Evolutionary conservation across 306 rosid species (phyloP).

Genomic region (Castanospermum australe): DNA sequence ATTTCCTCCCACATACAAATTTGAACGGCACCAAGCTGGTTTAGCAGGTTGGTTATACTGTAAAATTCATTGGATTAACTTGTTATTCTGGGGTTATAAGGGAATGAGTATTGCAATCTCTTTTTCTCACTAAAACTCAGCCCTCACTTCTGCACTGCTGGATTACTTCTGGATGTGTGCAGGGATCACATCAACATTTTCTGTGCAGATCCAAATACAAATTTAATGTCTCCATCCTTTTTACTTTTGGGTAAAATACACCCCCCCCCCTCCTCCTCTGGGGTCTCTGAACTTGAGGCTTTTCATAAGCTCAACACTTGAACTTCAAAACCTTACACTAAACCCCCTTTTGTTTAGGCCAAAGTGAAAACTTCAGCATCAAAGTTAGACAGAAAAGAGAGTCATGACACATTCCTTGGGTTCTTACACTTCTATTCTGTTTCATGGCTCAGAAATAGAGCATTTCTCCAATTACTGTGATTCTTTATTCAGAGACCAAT

Average conservation of each 20-base stretch:
- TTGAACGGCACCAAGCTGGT: slow-evolving; percentile 93
- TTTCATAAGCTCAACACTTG: neutral
- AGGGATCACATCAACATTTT: neutral
- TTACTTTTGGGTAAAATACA: neutral
- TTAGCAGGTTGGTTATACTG: slow-evolving; percentile 67
- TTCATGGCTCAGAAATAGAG: slow-evolving; percentile 22
- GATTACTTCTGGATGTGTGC: neutral
- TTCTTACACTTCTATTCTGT: neutral
- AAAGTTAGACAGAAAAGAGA: neutral
- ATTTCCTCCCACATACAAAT: slow-evolving; percentile 97
- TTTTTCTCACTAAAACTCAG: neutral
- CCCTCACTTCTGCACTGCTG: neutral
- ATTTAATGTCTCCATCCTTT: neutral
- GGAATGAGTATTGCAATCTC: neutral
- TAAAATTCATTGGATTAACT: neutral
- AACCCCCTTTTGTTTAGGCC: neutral
- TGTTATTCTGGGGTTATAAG: neutral
- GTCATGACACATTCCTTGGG: neutral
- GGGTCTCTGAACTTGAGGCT: neutral
- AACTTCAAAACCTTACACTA: neutral
- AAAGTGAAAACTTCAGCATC: neutral
- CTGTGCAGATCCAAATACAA: neutral
- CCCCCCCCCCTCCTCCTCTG: neutral
- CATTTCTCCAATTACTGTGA: slow-evolving; percentile 43
- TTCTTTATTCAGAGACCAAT: slow-evolving; percentile 1